phyloP scores from a whole-genome alignment of 768 basidiomycete genomes.

The Russula vinacea region DNA sequence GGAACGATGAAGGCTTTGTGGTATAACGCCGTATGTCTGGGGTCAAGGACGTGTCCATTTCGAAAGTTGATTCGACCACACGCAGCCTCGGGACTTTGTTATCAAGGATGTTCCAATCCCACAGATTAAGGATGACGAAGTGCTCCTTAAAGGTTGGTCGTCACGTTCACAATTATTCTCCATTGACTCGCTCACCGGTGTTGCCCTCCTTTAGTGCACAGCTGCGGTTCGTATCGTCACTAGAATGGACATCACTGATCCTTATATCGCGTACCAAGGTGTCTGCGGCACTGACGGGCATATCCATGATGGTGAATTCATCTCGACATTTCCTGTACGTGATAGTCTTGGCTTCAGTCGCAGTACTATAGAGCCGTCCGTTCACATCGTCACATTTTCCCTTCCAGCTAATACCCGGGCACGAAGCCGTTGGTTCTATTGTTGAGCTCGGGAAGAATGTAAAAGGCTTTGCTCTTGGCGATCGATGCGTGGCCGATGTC shows the following conservation, averaged over 20 bases:
- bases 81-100: constrained; percentile 62
- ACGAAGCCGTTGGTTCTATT: constrained; percentile 71
- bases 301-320: constrained; percentile 63
- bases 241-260: constrained; percentile 9
- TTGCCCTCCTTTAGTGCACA: constrained; percentile 27
- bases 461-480: constrained; percentile 69
- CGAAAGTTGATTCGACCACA: constrained; percentile 25
- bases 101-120: constrained; percentile 69
- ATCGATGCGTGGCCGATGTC: constrained; percentile 83
- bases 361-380: neutral
- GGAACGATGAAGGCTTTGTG: constrained; percentile 74
- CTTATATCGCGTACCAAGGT: constrained; percentile 37
- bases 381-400: neutral
- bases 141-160: constrained; percentile 64
- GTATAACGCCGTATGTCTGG: constrained; percentile 55
- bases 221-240: constrained; percentile 31
- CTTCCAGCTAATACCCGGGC: constrained; percentile 62
- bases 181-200: neutral
- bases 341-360: neutral
- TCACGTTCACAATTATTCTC: neutral
- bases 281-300: constrained; percentile 71
- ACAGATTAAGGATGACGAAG: constrained; percentile 60
- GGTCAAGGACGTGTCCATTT: neutral
- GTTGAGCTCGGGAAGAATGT: constrained; percentile 79
- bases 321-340: constrained; percentile 64